Conservation (phyloP, 345 rosid genomes). For the Anastatica hierochuntica region DNA sequence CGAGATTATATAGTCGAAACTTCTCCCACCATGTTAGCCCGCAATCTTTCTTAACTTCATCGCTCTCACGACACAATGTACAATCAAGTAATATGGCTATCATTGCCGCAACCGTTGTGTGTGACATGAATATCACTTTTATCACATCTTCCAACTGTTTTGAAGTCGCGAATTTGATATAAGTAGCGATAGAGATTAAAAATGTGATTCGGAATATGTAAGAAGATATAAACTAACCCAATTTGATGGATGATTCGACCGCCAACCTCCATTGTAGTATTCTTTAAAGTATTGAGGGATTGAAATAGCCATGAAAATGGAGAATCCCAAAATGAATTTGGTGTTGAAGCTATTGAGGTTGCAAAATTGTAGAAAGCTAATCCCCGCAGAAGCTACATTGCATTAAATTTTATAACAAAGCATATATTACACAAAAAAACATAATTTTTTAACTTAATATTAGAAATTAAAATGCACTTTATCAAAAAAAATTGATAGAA, state of each 20-base stretch:
- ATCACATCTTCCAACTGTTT: constrained; percentile 40
- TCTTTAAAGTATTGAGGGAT: constrained; percentile 52
- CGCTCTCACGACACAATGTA: constrained; percentile 36
- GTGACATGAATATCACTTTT: constrained; percentile 54
- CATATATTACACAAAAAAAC: too few species aligned
- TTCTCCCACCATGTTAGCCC: constrained; percentile 64
- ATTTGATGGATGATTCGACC: constrained; percentile 19
- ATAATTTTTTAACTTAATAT: too few species aligned
- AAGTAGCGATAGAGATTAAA: too few species aligned
- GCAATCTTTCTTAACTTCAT: constrained; percentile 38
- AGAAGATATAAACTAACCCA: constrained; percentile 33
- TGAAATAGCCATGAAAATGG: constrained; percentile 47
- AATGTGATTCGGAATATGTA: neutral
- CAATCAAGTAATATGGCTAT: constrained; percentile 43
- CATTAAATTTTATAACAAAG: neutral
- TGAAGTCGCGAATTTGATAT: too few species aligned
- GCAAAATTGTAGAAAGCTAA: constrained; percentile 50
- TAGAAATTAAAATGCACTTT: too few species aligned
- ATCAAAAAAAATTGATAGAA: too few species aligned
- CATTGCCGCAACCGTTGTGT: constrained; percentile 44
- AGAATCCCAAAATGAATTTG: constrained; percentile 47
- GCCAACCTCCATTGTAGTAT: constrained; percentile 33
- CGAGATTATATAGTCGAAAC: constrained; percentile 41
- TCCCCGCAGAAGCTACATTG: constrained; percentile 41
- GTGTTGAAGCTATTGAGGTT: constrained; percentile 50